Evolutionary conservation across 257 asterid species (phyloP), one percentile per base, ranked within the genome.

Genomic region (Striga asiatica): DNA sequence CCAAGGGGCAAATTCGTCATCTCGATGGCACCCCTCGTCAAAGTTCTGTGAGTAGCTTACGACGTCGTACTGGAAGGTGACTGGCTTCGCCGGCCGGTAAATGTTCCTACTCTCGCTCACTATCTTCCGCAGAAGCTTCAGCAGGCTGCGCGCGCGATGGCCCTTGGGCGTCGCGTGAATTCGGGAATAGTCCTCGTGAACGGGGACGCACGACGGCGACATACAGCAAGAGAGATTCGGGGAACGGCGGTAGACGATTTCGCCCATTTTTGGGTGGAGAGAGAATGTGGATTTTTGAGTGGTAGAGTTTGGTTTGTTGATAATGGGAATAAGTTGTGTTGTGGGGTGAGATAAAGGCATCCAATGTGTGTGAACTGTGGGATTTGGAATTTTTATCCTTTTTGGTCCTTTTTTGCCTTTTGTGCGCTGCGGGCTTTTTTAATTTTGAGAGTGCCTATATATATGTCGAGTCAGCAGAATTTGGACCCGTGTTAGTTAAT

Each of bases 31-130:
- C 0, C 96, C 97, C 19, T 88, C 93, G 16, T 88, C 95, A 23
- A 88, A 84, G 64, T 88, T 88, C 79, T 77, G 86, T 0, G 93
- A 72, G 39, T 88, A 88, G 76, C 95, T 88, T 10, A 80, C 81
- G 51, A 80, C 88, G 60, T 88, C 97, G 71, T 84, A 84, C n/a
- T 78, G 91, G 67, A 84, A 84, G 2, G 73, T 82, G 2, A 41
- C n/a, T 1, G 73, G 71, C 60, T 70, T 72, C 54, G 73, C 50
- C 45, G 75, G 50, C 27, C 74, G 75, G 9, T 65, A 76, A 4
- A 80, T 74, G 59, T 67, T 75, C 82, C 69, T 84, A 47, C 95
- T 47, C 13, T 84, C 92, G 20, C 59, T 81, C 73, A 88, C 68
- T 13, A 81, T 49, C 59, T 61, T 79, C 72, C 79, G 77, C 46